Base-by-base conservation (phyloP, 2,329 filamentous ascomycete species). In the Cytospora piceicola region DNA sequence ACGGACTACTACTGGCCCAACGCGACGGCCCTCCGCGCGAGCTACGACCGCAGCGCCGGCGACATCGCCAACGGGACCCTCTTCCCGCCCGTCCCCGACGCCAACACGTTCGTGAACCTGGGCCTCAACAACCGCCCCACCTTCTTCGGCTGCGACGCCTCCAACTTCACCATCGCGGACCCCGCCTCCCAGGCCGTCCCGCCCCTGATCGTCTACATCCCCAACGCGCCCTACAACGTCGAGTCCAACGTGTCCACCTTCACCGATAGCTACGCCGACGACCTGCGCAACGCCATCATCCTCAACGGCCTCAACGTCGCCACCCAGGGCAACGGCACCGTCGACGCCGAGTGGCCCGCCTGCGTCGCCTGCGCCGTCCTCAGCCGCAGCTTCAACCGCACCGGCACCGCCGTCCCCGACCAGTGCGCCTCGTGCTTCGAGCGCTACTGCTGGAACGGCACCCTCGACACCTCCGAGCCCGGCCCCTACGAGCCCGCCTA, bases 381-480 rank as follows among this genome's bases (percentile, higher is more conserved):
- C 20, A 86, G 85, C 61, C 86, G 94, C 68, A 93, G 89, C 70
- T 85, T 95, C 70, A 82, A 87, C 67, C 85, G 92, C 58, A 94
- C 92, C 0, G 82, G 83, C 22, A 90, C 90, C 0, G 69, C 79
- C 0, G 83, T 94, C 1, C 94, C 94, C 0, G 81, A 84, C 0
- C 87, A 86, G 12, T 99, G 95, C 80, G 81, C 79, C 53, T 73
- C 83, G 58, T 99, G 95, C 80, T 98, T 97, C 77, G 70, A 81
- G 15, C 77, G 81, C 24, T 97, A 97, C 80, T 99, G 95, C 84
- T 99, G 95, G 95, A 86, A 97, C 75, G 95, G 95, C n/a, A 91
- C 86, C 1, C 52, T 73, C 22, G 74, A 74, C 60, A 66, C 64
- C 9, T 29, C n/a, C 53, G 65, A 70, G 63, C 64, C 66, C 9